Evolutionary conservation across 2,329 filamentous ascomycete species (phyloP), one percentile per base, ranked within the genome.

Genomic region (Sporothrix variecibatus): DNA sequence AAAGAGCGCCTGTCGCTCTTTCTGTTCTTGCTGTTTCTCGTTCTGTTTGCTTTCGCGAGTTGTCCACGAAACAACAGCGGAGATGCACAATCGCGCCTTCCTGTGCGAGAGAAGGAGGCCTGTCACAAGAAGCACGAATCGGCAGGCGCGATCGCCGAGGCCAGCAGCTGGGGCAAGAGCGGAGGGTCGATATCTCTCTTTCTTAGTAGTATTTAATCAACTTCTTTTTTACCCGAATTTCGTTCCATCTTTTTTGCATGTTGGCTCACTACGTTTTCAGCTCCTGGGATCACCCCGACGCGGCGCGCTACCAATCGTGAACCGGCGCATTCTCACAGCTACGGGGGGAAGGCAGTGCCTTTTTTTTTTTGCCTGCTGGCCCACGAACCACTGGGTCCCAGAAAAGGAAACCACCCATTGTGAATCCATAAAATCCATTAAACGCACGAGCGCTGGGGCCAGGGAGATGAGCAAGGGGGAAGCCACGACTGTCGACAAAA

Each of bases 91-190:
- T 71, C 69, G 53, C 34, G 38, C 53, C 53, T 71, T 56, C 69
- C 69, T 43, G 8, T 9, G 28, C 2, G 6, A n/a, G n/a, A n/a
- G 28, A 8, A 28, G 46, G 23, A 40, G 43, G 23, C 40, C 38
- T 12, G 62, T 67, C 62, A 38, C 65, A 71, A 56, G 56, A 60
- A 34, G 49, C n/a, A 60, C 51, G 15, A 71, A 9, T n/a, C 6
- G 73, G 73, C 71, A 75, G 31, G 65, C 43, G 73, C 73, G 71
- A 75, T 75, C 71, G 64, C 56, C 70, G 53, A 34, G 31, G 23
- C 64, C 68, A 72, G 60, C 28, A 65, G n/a, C 60, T 23, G 20
- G 28, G 38, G 31, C 34, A 64, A 20, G 60, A 64, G 60, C 20
- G 38, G n/a, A 23, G 20, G 15, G 20, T 23, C 60, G n/a, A 43